phyloP scores from a whole-genome alignment of 345 rosid species.

The Moricandia arvensis region DNA sequence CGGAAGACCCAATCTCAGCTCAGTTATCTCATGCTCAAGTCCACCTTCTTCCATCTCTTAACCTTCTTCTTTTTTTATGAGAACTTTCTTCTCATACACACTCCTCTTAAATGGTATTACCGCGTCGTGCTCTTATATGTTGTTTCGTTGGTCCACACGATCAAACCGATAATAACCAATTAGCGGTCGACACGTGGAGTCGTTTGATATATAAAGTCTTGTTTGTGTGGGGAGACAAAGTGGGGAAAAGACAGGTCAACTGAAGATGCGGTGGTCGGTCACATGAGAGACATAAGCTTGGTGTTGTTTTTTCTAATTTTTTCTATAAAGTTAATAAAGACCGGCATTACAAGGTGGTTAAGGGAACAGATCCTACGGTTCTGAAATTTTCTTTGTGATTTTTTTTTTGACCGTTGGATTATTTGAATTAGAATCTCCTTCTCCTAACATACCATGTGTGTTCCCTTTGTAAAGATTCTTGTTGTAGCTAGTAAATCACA shows the following conservation, averaged over 20 bases:
- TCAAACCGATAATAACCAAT: slow-evolving; percentile 11
- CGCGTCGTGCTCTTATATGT: slow-evolving; percentile 38
- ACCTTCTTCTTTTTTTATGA: not conserved
- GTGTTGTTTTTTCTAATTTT: slow-evolving; percentile 18
- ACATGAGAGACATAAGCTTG: slow-evolving; percentile 40
- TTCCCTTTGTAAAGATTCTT: slow-evolving; percentile 26
- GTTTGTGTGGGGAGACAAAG: slow-evolving; percentile 35
- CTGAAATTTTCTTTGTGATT: slow-evolving; percentile 17
- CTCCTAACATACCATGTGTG: slow-evolving; percentile 38
- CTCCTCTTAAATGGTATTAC: slow-evolving; percentile 32
- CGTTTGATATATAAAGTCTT: slow-evolving; percentile 27
- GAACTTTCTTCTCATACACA: slow-evolving; percentile 45
- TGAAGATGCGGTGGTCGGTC: slow-evolving; percentile 43
- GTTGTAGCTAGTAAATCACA: slow-evolving; percentile 35
- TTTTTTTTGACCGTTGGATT: slow-evolving; percentile 33
- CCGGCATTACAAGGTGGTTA: slow-evolving; percentile 41
- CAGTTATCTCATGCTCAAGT: slow-evolving; percentile 75
- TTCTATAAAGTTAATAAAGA: slow-evolving; percentile 24
- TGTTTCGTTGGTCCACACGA: slow-evolving; percentile 28
- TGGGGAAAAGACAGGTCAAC: slow-evolving; percentile 43
- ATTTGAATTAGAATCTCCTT: slow-evolving; percentile 18
- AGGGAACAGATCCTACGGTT: slow-evolving; percentile 43
- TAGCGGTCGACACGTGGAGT: slow-evolving; percentile 20
- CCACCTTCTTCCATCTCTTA: slow-evolving; percentile 36
- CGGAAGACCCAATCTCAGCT: slow-evolving; percentile 78